Conservation (phyloP, 2,329 filamentous ascomycete genomes). For the Trichoderma gracile region DNA sequence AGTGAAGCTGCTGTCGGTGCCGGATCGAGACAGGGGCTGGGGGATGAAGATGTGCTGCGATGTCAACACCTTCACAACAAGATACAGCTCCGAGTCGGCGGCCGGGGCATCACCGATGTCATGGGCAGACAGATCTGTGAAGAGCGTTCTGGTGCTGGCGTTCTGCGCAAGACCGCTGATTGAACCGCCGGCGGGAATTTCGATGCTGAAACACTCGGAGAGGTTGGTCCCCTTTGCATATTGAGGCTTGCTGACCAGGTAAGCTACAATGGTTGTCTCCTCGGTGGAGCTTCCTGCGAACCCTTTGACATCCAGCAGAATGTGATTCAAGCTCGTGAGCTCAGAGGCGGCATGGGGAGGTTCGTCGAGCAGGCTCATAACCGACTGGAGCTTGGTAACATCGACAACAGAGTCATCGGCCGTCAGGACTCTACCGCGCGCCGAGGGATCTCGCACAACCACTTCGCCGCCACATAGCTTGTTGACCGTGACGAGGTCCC, state of each 20-base stretch:
- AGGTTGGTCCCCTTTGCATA: constrained; percentile 65
- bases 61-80: constrained; percentile 78
- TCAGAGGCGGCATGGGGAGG: constrained; percentile 70
- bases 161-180: constrained; percentile 65
- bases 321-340: constrained; percentile 72
- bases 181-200: constrained; percentile 72
- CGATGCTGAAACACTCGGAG: constrained; percentile 80
- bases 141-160: constrained; percentile 77
- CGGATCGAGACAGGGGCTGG: constrained; percentile 55
- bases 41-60: constrained; percentile 49
- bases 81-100: constrained; percentile 71
- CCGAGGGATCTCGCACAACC: constrained; percentile 85
- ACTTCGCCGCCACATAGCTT: constrained; percentile 92
- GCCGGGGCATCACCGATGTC: constrained; percentile 66
- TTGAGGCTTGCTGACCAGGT: constrained; percentile 71
- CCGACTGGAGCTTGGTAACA: constrained; percentile 85
- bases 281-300: constrained; percentile 77
- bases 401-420: constrained; percentile 92
- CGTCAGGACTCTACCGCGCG: constrained; percentile 82
- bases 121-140: constrained; percentile 77
- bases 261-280: constrained; percentile 72
- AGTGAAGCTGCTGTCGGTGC: constrained; percentile 45
- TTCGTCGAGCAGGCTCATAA: constrained; percentile 91
- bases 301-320: constrained; percentile 80
- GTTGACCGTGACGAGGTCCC: constrained; percentile 92